Evolutionary conservation across 805 yeast species (phyloP).

Genomic region (Myxozyma lipomycoides): DNA sequence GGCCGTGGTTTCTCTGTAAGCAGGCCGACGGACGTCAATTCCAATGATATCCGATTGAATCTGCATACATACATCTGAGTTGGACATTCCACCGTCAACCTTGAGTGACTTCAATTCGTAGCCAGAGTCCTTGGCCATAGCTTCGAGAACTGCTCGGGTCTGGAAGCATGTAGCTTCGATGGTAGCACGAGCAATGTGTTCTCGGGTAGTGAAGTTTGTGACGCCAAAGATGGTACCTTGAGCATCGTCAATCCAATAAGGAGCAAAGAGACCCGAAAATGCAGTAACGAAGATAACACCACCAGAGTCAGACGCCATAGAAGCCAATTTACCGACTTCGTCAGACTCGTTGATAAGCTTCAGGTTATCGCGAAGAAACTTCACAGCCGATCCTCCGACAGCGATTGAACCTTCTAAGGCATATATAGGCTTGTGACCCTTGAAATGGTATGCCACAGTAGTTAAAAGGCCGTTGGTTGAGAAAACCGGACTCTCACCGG

Average conservation of each 20-base stretch:
- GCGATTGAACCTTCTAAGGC: slow-evolving; percentile 96
- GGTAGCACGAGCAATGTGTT: slow-evolving; percentile 92
- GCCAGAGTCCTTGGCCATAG: slow-evolving; percentile 84
- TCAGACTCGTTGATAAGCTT: slow-evolving; percentile 74
- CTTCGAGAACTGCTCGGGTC: slow-evolving; percentile 81
- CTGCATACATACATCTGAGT: slow-evolving; percentile 86
- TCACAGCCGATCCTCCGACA: slow-evolving; percentile 90
- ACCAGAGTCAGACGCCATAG: slow-evolving; percentile 73
- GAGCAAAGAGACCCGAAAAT: slow-evolving; percentile 89
- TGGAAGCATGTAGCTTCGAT: slow-evolving; percentile 94
- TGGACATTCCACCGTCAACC: slow-evolving; percentile 95
- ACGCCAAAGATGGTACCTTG: slow-evolving; percentile 91
- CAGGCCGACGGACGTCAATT: slow-evolving; percentile 75
- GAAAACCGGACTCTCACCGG: slow-evolving; percentile 68
- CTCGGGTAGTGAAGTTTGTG: slow-evolving; percentile 86
- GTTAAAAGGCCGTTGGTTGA: slow-evolving; percentile 81
- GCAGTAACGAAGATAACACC: slow-evolving; percentile 96
- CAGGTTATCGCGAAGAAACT: slow-evolving; percentile 90
- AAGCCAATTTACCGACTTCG: slow-evolving; percentile 87
- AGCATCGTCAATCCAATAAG: slow-evolving; percentile 91
- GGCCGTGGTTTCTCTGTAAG: slow-evolving; percentile 86
- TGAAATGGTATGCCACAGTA: slow-evolving; percentile 88
- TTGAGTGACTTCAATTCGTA: slow-evolving; percentile 47
- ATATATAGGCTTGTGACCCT: slow-evolving; percentile 66
- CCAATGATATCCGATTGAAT: slow-evolving; percentile 91